Evolutionary conservation across 257 asterid species (phyloP), one percentile per base, ranked within the genome.

Genomic region (Scutellaria barbata): DNA sequence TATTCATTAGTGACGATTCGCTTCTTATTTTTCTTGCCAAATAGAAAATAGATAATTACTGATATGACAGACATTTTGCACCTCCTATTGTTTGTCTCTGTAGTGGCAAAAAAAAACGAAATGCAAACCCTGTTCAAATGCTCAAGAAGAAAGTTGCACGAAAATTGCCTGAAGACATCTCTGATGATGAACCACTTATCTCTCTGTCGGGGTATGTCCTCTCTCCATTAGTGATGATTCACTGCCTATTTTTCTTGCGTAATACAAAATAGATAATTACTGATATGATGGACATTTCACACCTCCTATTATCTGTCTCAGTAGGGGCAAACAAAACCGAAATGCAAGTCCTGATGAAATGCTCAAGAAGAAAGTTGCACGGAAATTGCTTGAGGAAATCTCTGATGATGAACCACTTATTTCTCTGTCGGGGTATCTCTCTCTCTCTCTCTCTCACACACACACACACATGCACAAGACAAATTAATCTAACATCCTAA

Each of bases 111-210:
- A 76, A 73, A 54, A 83, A 79, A 75, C 75, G 66, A 55, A 81
- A 71, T 48, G 84, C 53, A 74, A 80, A 60, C 72, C 74, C 75
- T 57, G 79, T 77, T 65, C 82, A 70, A 71, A 71, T 62, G 33
- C 69, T 30, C 69, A 75, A 56, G 56, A 80, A 76, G 79, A 84
- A 82, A 78, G 70, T 42, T 42, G 80, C 79, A 66, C 75, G 69
- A 40, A 62, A 59, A 69, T 77, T 35, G 20, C 78, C 82, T 11
- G 71, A 80, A 65, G 86, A 75, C 74, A 68, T 43, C 68, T 74
- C 89, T 39, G 91, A 73, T 57, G 95, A 86, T 77, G 96, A 91
- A 53, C 69, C 81, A 40, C 85, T 89, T 68, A 72, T 82, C 84
- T 82, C 91, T 58, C 8, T 77, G 5, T 60, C 80, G 65, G 79